Conservation (phyloP, 306 rosid species). For the Dalbergia cochinchinensis region DNA sequence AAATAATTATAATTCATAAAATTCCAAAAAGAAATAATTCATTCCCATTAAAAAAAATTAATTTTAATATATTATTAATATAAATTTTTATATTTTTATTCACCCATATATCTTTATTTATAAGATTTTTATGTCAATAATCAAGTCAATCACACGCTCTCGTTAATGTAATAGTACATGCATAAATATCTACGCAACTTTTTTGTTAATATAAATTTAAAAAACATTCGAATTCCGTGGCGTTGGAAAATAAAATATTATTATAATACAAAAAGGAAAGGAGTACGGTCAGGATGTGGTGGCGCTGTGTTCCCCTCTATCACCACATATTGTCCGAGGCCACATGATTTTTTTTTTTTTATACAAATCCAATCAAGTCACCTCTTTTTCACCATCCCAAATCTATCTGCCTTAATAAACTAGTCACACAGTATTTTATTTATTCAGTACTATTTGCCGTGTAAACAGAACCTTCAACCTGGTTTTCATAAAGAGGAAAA, state of each 20-base stretch:
- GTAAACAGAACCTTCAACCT: not conserved
- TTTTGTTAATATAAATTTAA: too few relatives aligned
- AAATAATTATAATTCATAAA: too few relatives aligned
- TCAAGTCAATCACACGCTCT: too few relatives aligned
- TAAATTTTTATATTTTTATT: too few relatives aligned
- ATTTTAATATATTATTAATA: too few relatives aligned
- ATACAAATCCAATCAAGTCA: conserved; percentile 47
- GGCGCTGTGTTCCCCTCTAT: conserved; percentile 76
- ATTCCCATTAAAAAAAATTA: too few relatives aligned
- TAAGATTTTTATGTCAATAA: too few relatives aligned
- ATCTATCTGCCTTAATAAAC: conserved; percentile 57
- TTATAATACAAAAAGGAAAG: not conserved
- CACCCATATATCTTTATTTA: too few relatives aligned
- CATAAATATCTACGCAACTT: too few relatives aligned
- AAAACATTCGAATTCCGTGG: not conserved
- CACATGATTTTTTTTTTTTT: conserved; percentile 47
- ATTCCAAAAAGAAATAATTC: too few relatives aligned
- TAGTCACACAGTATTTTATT: conserved; percentile 8
- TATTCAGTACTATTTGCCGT: not conserved
- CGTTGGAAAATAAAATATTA: not conserved
- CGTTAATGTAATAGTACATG: too few relatives aligned
- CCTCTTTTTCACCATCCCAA: conserved; percentile 71
- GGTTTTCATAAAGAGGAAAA: too few relatives aligned
- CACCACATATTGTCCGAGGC: conserved; percentile 47
- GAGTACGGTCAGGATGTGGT: conserved; percentile 68